Evolutionary conservation across 2,329 filamentous ascomycete species (phyloP).

Genomic region (Thermothelomyces thermophilus): DNA sequence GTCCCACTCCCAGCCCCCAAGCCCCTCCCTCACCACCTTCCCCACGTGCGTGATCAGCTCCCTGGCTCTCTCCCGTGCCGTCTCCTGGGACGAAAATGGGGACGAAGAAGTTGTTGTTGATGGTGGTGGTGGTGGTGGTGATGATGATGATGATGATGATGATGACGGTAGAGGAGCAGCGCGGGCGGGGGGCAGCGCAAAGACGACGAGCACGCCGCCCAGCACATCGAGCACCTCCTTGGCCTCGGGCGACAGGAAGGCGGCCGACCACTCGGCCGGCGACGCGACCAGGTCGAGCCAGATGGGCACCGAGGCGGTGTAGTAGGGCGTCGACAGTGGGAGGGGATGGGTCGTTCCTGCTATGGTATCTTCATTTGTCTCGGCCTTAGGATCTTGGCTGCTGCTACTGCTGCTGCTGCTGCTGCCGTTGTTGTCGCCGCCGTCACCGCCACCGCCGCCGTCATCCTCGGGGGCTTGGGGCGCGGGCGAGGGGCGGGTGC

Average conservation of each 20-base stretch:
- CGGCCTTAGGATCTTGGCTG: slow-evolving; percentile 17
- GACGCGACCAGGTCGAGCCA: slow-evolving; percentile 58
- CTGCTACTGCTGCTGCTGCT: background rate
- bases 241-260: slow-evolving; percentile 56
- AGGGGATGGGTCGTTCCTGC: slow-evolving; percentile 56
- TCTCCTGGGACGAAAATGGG: background rate
- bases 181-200: slow-evolving; percentile 33
- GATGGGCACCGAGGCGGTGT: slow-evolving; percentile 53
- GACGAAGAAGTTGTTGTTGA: background rate
- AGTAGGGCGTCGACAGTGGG: slow-evolving; percentile 53
- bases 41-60: slow-evolving; percentile 47
- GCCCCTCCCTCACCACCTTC: slow-evolving; percentile 47
- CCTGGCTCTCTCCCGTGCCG: slow-evolving; percentile 27
- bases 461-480: background rate
- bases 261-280: slow-evolving; percentile 47
- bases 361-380: slow-evolving; percentile 31
- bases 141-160: background rate
- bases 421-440: background rate
- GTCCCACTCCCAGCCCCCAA: slow-evolving; percentile 59
- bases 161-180: too few relatives aligned
- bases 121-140: background rate
- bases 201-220: slow-evolving; percentile 52
- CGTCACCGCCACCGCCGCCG: background rate
- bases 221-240: slow-evolving; percentile 55
- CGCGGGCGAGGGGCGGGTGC: slow-evolving; percentile 12